Evolutionary conservation across 2,329 filamentous ascomycete species (phyloP).

Genomic region (Clarireedia sp.): DNA sequence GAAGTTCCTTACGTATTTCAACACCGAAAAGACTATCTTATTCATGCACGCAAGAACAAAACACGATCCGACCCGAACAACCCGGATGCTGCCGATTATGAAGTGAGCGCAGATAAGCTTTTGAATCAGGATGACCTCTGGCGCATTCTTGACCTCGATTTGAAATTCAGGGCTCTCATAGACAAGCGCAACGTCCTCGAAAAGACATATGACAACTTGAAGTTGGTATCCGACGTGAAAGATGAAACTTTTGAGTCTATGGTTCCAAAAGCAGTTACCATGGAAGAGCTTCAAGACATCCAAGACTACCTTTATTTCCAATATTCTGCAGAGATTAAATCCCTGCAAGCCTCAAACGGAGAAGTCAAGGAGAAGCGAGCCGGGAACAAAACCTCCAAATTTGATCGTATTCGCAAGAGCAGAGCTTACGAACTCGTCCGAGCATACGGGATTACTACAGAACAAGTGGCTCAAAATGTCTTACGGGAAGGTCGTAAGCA

Average conservation of each 20-base stretch:
- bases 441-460: constrained; percentile 83
- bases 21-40: constrained; percentile 94
- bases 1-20: constrained; percentile 98
- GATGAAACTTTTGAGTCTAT: constrained; percentile 77
- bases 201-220: constrained; percentile 68
- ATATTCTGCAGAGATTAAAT: constrained; percentile 76
- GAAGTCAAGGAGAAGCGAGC: constrained; percentile 62
- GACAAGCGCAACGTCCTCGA: constrained; percentile 86
- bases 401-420: constrained; percentile 75
- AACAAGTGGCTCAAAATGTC: constrained; percentile 81
- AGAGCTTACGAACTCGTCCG: constrained; percentile 76
- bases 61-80: constrained; percentile 53
- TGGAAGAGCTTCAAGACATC: constrained; percentile 93
- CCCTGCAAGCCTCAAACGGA: constrained; percentile 58
- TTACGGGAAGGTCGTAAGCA: constrained; percentile 69
- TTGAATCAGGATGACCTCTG: constrained; percentile 89
- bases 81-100: constrained; percentile 62
- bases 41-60: constrained; percentile 69
- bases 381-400: constrained; percentile 71
- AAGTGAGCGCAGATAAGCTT: constrained; percentile 75
- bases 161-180: constrained; percentile 87
- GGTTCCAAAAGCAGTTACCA: constrained; percentile 69
- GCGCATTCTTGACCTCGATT: constrained; percentile 88
- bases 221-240: constrained; percentile 49
- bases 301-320: constrained; percentile 96